A percentile compares a stretch with the other conserved stretches of the same genome.
These are phyloP conservation scores for Mortierella sp. DNA, from an alignment of 371 early-diverging fungal genomes.

Conservation along the genomic window DNA sequence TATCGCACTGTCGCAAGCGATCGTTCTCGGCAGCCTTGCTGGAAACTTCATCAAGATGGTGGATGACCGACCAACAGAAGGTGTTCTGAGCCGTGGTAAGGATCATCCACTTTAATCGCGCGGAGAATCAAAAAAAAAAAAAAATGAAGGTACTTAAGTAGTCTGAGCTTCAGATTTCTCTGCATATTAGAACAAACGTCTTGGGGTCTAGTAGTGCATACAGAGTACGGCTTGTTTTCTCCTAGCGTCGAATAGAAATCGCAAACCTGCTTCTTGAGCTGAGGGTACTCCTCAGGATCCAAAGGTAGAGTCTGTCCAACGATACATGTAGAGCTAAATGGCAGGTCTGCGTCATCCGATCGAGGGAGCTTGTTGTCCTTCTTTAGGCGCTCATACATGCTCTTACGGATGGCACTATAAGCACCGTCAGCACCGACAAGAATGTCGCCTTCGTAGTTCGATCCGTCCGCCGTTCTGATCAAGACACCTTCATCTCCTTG, in stretches of 20 bases:
- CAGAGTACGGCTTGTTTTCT: constrained; percentile 3
- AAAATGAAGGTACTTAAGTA: no score
- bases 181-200: no score
- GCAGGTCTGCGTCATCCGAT: constrained; percentile 3
- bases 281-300: constrained; percentile 13
- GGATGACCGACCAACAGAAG: constrained; percentile 21
- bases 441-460: constrained; percentile 16
- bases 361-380: not conserved
- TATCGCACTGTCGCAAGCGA: constrained; percentile 6
- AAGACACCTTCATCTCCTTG: constrained; percentile 10
- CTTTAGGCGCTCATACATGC: constrained; percentile 12
- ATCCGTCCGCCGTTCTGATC: constrained; percentile 10
- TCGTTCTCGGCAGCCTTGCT: constrained; percentile 4
- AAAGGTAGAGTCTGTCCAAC: constrained; percentile 24
- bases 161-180: no score
- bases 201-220: no score
- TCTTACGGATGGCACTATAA: constrained; percentile 23
- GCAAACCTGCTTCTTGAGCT: constrained; percentile 1
- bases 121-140: not conserved
- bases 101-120: constrained; percentile 28
- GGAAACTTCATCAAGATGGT: constrained; percentile 6
- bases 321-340: constrained; percentile 14
- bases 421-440: constrained; percentile 31
- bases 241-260: constrained; percentile 1
- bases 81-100: constrained; percentile 11